phyloP scores from a whole-genome alignment of 116 monocot species.

The Papilionanthe hybrid region DNA sequence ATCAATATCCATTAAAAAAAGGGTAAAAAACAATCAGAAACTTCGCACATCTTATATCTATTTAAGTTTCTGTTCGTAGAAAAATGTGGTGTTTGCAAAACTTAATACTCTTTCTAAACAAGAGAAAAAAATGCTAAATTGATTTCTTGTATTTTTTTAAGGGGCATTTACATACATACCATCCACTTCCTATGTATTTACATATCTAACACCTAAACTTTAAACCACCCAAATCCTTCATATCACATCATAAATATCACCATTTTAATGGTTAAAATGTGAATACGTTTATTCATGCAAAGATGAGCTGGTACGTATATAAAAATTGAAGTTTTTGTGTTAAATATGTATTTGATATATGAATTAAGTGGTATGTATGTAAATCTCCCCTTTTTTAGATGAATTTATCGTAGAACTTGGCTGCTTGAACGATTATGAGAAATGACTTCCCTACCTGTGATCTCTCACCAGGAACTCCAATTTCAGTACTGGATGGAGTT shows the following conservation, averaged over 20 bases:
- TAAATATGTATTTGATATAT: no score
- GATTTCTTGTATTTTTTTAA: neutral
- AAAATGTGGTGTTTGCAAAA: neutral
- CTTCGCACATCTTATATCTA: neutral
- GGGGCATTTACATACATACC: no score
- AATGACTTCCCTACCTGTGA: neutral
- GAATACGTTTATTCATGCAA: no score
- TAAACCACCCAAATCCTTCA: no score
- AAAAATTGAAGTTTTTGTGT: no score
- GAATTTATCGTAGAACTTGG: neutral
- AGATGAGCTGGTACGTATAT: no score
- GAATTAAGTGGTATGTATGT: no score
- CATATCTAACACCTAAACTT: no score
- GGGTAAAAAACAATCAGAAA: neutral
- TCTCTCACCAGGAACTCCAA: constrained; percentile 42
- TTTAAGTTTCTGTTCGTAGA: neutral
- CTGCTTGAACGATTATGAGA: neutral
- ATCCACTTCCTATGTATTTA: no score
- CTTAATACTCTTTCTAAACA: neutral
- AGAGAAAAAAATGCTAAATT: neutral
- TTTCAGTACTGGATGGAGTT: constrained; percentile 75
- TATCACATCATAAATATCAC: no score
- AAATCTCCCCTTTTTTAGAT: no score
- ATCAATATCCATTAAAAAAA: neutral
- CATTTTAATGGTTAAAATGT: no score